Conservation (phyloP, 2,329 filamentous ascomycete species). For the Furcasterigmium sp. region DNA sequence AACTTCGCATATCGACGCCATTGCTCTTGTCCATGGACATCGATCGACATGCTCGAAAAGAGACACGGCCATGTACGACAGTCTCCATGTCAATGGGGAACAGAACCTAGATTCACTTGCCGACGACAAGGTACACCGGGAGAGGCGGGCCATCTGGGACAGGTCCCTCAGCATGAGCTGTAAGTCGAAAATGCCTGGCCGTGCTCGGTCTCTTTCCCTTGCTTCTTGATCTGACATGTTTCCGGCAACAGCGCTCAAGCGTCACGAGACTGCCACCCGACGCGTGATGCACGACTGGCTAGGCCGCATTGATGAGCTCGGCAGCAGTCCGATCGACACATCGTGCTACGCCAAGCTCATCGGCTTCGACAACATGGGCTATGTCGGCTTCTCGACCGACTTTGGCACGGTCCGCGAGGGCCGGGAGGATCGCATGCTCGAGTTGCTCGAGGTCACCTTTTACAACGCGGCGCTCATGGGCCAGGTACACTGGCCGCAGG, state of each 20-base stretch:
- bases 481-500: conserved; percentile 16
- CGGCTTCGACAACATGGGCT: conserved; percentile 22
- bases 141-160: conserved; percentile 19
- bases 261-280: conserved; percentile 14
- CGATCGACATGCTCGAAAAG: conserved; percentile 13
- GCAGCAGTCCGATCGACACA: conserved; percentile 13
- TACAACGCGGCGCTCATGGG: conserved; percentile 11
- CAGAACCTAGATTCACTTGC: conserved; percentile 15
- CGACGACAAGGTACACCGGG: conserved; percentile 15
- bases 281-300: conserved; percentile 16
- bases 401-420: conserved; percentile 17
- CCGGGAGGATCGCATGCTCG: conserved; percentile 15
- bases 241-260: conserved; percentile 9
- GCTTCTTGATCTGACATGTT: background rate
- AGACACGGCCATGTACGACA: conserved; percentile 14
- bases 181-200: too few species aligned
- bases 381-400: conserved; percentile 17
- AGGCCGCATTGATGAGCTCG: conserved; percentile 10
- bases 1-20: conserved; percentile 11
- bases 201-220: too few species aligned
- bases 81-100: conserved; percentile 8
- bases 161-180: conserved; percentile 16
- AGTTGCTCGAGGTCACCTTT: conserved; percentile 15
- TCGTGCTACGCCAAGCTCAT: conserved; percentile 18
- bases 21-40: conserved; percentile 14